Base-by-base conservation (phyloP, 148 eudicot species). In the Pouteria glomerata region DNA sequence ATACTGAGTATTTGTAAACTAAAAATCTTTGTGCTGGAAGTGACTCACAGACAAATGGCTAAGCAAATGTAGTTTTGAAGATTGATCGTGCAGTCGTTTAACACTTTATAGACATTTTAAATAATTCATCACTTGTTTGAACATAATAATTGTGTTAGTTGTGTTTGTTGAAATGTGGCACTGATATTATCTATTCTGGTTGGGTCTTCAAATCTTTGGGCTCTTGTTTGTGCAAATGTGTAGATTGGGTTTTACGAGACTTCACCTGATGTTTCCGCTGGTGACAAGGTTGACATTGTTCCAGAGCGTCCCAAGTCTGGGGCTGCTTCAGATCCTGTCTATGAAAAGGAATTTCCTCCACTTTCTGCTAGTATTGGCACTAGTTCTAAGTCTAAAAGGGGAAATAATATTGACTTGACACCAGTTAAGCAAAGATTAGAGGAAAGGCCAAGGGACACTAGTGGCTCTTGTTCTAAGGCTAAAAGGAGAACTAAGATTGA, bases 401-500 rank as follows among this genome's bases (percentile, higher is more conserved):
- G 71, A 64, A 69, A 33, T 41, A 63, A 68, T 57, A 34, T 75
- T 57, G 75, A 79, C 45, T 58, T 65, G 72, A 29, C 33, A 51
- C 31, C 4, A 18, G 8, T 3, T 57, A 53, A 64, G 57, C 35
- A 56, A 15, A 44, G 23, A 11, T 31, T 60, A 3, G 57, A 56
- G 4, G 29, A 11, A 33, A 52, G 39, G 19, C 57, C 63, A 19
- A 18, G 11, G n/a, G 52, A 52, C 8, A 27, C 8, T 53, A 23
- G 5, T 35, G 11, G 29, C 47, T 34, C 29, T 53, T 12, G n/a
- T 34, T 34, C 66, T 31, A 57, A 57, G 50, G 7, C n/a, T 35
- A 42, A 74, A 74, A 78, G 70, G 71, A 64, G 68, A 66, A 70
- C 35, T 44, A 64, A 69, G 66, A 37, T 75, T 41, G 76, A 79